Percentiles rank a stretch among this genome's conserved stretches.
phyloP scores from a whole-genome alignment of 169 alveolate genomes.

The Cryptosporidium felis region DNA sequence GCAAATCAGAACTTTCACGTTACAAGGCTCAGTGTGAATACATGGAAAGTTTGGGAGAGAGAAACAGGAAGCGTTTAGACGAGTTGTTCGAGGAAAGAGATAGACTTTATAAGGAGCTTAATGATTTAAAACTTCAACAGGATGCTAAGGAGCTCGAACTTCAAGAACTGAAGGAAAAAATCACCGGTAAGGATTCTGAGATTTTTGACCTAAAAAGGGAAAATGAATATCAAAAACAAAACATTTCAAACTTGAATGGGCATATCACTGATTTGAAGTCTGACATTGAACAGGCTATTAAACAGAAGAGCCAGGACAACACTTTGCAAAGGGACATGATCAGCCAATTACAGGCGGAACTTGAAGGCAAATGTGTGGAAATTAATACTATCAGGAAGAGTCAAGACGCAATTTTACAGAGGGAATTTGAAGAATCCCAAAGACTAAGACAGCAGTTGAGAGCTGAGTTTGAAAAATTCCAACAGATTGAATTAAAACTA shows the following conservation, averaged over 20 bases:
- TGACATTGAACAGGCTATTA: slow-evolving; percentile 37
- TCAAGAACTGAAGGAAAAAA: slow-evolving; percentile 5
- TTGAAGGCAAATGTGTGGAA: slow-evolving; percentile 55
- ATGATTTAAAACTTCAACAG: slow-evolving; percentile 13
- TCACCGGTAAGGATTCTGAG: slow-evolving; percentile 20
- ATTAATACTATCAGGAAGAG: slow-evolving; percentile 52
- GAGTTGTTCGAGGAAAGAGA: slow-evolving; percentile 65
- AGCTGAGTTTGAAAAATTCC: not conserved
- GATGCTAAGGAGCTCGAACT: slow-evolving; percentile 8
- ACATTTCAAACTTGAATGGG: slow-evolving; percentile 2
- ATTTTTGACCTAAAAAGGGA: slow-evolving; percentile 22
- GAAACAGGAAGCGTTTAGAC: slow-evolving; percentile 39
- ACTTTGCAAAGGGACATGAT: slow-evolving; percentile 59
- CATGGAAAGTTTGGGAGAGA: slow-evolving; percentile 31
- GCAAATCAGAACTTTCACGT: slow-evolving; percentile 49
- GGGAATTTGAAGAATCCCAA: slow-evolving; percentile 66
- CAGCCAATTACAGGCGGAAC: slow-evolving; percentile 37
- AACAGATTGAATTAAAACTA: not conserved
- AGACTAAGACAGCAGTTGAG: slow-evolving; percentile 47
- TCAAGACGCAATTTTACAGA: slow-evolving; percentile 56
- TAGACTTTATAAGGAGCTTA: slow-evolving; percentile 26
- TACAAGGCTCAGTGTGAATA: slow-evolving; percentile 67
- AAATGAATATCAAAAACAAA: slow-evolving; percentile 30
- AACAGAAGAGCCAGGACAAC: slow-evolving; percentile 66
- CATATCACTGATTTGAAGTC: slow-evolving; percentile 10